phyloP scores from a whole-genome alignment of 441 rosid genomes.

The Codiaeum variegatum region DNA sequence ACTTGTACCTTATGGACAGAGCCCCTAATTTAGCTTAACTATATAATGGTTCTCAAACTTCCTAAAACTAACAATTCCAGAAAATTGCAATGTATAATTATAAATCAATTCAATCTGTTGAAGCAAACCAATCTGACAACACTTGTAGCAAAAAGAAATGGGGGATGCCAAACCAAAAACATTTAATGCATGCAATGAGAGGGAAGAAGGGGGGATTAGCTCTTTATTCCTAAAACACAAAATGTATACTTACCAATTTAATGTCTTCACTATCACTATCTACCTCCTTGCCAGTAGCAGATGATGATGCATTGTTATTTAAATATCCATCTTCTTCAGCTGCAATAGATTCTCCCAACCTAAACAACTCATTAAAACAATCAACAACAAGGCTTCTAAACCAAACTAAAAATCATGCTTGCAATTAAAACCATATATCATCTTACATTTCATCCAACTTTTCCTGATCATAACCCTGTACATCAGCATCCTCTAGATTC shows the following conservation, averaged over 20 bases:
- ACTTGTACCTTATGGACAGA: background rate
- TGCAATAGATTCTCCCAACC: constrained; percentile 65
- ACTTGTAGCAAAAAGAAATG: background rate
- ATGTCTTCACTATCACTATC: constrained; percentile 58
- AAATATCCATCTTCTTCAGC: constrained; percentile 53
- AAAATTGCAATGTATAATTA: background rate
- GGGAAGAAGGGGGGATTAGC: background rate
- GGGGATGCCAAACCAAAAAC: background rate
- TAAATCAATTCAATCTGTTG: background rate
- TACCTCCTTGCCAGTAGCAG: constrained; percentile 32
- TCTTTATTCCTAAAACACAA: background rate
- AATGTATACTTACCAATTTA: constrained; percentile 41
- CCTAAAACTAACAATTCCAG: background rate
- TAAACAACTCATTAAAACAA: constrained; percentile 37
- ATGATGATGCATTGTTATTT: constrained; percentile 38
- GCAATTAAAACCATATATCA: constrained; percentile 7
- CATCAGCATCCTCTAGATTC: constrained; percentile 2
- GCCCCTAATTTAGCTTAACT: background rate
- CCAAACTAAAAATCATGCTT: constrained; percentile 9
- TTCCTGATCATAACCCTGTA: constrained; percentile 29
- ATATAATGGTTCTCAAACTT: background rate
- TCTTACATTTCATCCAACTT: constrained; percentile 61
- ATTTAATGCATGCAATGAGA: background rate
- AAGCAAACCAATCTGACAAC: background rate
- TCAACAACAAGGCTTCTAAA: constrained; percentile 14